Evolutionary conservation across 2,329 filamentous ascomycete genomes (phyloP), one percentile per base, ranked within the genome.

Genomic region (Ilyonectria mors-panacis): DNA sequence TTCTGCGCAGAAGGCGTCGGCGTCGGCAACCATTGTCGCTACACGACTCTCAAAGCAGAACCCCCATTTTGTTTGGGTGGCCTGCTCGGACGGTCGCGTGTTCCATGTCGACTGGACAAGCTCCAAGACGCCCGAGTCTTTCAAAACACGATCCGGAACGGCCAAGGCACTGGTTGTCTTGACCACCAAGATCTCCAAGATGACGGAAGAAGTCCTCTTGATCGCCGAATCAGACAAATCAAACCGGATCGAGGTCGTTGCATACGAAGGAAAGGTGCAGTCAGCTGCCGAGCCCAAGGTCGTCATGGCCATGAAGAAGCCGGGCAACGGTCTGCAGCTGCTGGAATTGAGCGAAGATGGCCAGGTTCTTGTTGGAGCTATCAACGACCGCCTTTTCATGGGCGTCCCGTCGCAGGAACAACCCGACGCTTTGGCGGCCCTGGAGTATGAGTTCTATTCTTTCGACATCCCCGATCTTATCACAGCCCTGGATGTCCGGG

Each of bases 401-500:
- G 80, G 78, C 2, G 69, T 74, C 17, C 72, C 75, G 19, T 70
- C 75, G 23, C 70, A 73, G 37, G 44, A 71, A 12, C 61, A 71
- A 6, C 58, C 72, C 19, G 69, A 70, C 17, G 71, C 51, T 6
- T 59, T 80, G 9, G 74, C 77, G 7, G 67, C 76, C 13, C 65
- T 81, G 21, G 80, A 81, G 45, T 90, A 87, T 75, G 85, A 89
- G 53, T 88, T 91, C 73, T 86, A 85, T 69, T 85, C 85, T 17
- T 86, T 91, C 65, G 86, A 90, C 62, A 81, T 84, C 17, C 87
- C 89, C 3, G 90, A 93, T 70, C 85, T 88, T 47, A 87, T 95
- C 58, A 90, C 88, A 30, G 90, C 89, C 66, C 81, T 94, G 50
- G 92, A 96, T 75, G 78, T 93, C 58, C 86, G 88, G 70, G 81